A percentile compares a stretch with the other conserved stretches of the same genome.
These are phyloP conservation scores for Yamadazyma philogaea DNA, from an alignment of 805 yeast genomes.

Conservation along the genomic window DNA sequence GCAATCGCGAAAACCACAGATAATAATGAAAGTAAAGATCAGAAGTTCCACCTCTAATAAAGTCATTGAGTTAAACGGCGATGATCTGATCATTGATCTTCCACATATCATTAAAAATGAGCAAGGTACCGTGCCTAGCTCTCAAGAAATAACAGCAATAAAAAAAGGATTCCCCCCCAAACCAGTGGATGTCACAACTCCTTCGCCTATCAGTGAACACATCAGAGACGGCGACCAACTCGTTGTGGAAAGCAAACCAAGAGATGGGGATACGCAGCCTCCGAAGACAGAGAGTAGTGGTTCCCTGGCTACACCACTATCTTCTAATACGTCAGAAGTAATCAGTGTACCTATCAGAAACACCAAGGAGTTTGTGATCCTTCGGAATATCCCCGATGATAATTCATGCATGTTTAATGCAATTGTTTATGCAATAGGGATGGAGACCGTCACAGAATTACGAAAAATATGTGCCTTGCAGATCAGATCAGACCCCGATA, in stretches of 20 bases:
- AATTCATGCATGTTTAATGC: conserved; percentile 76
- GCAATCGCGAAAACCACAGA: neutral
- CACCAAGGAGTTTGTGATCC: conserved; percentile 35
- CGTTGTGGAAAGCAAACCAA: conserved; percentile 14
- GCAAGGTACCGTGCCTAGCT: conserved; percentile 1
- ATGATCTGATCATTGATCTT: conserved; percentile 32
- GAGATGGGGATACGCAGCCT: conserved; percentile 3
- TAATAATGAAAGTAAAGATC: conserved; percentile 16
- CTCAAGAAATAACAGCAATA: conserved; percentile 20
- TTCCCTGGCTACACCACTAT: too few species aligned
- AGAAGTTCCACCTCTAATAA: conserved; percentile 9
- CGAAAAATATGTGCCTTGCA: conserved; percentile 50
- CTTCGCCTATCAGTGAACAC: conserved; percentile 37
- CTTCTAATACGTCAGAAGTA: conserved; percentile 11
- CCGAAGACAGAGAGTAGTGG: neutral
- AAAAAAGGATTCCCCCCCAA: conserved; percentile 65
- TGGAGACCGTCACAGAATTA: conserved; percentile 44
- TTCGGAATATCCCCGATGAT: conserved; percentile 69
- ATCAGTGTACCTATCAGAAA: conserved; percentile 22
- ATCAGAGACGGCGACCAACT: conserved; percentile 60
- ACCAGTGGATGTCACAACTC: conserved; percentile 28
- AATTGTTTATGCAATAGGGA: conserved; percentile 49
- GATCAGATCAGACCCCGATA: conserved; percentile 37
- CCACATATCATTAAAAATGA: conserved; percentile 15
- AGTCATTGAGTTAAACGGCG: conserved; percentile 28